These are phyloP conservation scores for Bertia moriformis DNA, from an alignment of 2,329 filamentous ascomycete genomes.

Conservation along the genomic window DNA sequence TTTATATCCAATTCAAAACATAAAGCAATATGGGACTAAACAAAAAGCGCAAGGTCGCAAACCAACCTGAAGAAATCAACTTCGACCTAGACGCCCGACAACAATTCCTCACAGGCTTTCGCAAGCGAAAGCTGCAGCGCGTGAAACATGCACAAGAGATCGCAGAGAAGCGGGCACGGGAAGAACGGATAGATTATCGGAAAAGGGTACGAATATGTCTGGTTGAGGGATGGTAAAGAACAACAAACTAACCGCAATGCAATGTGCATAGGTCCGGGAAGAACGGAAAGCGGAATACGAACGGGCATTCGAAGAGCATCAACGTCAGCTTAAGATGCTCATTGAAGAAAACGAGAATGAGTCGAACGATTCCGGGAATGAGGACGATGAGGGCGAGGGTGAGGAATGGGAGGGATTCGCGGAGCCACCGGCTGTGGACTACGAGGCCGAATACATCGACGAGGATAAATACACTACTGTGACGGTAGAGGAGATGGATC, in stretches of 20 bases:
- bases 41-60: conserved; percentile 52
- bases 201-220: conserved; percentile 46
- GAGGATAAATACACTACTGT: conserved; percentile 94
- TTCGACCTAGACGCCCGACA: conserved; percentile 70
- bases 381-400: conserved; percentile 22
- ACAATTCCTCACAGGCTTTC: conserved; percentile 89
- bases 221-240: not conserved
- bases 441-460: conserved; percentile 88
- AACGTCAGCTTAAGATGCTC: conserved; percentile 60
- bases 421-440: conserved; percentile 44
- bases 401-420: conserved; percentile 54
- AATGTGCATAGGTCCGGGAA: conserved; percentile 57
- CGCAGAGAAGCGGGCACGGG: conserved; percentile 60
- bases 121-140: conserved; percentile 81
- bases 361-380: conserved; percentile 4
- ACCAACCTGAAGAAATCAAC: conserved; percentile 60
- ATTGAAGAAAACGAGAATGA: conserved; percentile 38
- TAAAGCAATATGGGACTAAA: not conserved
- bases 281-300: conserved; percentile 39
- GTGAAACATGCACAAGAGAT: conserved; percentile 74
- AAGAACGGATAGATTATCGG: conserved; percentile 61
- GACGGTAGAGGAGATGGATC: conserved; percentile 75
- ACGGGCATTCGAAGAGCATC: conserved; percentile 67
- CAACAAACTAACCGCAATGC: not conserved
- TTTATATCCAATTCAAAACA: too few relatives aligned